phyloP scores from a whole-genome alignment of 1,284 basidiomycete species.

The Trichosporon faecale region DNA sequence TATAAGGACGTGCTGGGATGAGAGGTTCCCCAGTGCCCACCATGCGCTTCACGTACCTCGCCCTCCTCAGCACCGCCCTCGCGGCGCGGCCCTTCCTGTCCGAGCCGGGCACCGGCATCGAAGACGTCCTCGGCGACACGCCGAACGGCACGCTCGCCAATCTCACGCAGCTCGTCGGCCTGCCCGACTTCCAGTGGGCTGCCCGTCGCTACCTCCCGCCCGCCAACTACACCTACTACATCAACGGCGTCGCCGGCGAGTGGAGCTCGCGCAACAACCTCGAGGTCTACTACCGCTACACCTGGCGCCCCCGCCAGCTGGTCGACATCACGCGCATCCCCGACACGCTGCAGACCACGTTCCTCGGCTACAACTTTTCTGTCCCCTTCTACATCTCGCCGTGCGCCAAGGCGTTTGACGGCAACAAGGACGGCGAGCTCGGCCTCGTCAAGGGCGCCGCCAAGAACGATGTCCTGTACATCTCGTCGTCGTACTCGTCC shows the following conservation, averaged over 20 bases:
- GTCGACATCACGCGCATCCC: neutral
- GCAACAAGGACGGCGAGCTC: conserved; percentile 56
- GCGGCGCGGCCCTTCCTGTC: neutral
- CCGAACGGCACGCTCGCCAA: neutral
- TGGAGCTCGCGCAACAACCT: conserved; percentile 4
- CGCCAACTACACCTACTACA: neutral
- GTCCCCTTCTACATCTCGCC: conserved; percentile 54
- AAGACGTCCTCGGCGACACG: conserved; percentile 1
- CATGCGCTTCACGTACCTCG: neutral
- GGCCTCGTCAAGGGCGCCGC: conserved; percentile 51
- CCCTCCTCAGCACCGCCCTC: neutral
- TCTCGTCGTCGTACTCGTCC: conserved; percentile 43
- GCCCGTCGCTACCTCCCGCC: neutral
- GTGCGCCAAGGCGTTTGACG: conserved; percentile 53
- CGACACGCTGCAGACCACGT: neutral
- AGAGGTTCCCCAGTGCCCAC: neutral
- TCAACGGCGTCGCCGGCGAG: conserved; percentile 4
- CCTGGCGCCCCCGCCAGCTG: neutral
- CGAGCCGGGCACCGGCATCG: neutral
- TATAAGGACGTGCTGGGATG: neutral
- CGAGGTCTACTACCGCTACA: conserved; percentile 6
- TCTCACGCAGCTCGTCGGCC: neutral
- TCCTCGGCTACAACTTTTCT: conserved; percentile 19
- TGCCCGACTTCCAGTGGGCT: conserved; percentile 7
- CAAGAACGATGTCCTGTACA: conserved; percentile 44